phyloP scores from a whole-genome alignment of 495 filamentous ascomycete genomes.

The Aspergillus asperescens region DNA sequence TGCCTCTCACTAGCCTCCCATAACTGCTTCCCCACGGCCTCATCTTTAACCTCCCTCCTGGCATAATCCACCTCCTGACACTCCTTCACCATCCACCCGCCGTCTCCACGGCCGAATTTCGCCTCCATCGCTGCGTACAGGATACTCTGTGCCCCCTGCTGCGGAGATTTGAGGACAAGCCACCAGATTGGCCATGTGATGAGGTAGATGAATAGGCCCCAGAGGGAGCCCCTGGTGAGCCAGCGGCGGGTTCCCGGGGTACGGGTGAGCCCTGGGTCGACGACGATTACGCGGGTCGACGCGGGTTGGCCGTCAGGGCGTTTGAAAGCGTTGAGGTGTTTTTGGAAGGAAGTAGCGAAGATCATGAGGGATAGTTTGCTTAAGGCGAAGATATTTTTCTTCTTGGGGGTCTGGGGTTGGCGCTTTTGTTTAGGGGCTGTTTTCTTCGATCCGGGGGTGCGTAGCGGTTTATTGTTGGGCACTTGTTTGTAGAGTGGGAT shows the following conservation, averaged over 20 bases:
- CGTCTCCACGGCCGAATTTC: conserved; percentile 58
- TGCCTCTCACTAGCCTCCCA: conserved; percentile 86
- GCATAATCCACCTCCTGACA: conserved; percentile 69
- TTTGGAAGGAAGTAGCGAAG: conserved; percentile 83
- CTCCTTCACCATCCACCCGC: conserved; percentile 75
- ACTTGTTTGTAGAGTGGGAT: conserved; percentile 12
- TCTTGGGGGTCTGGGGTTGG: conserved; percentile 3
- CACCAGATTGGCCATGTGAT: conserved; percentile 75
- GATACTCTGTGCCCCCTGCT: conserved; percentile 81
- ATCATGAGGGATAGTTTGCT: conserved; percentile 87
- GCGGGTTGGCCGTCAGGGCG: conserved; percentile 76
- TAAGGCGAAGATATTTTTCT: conserved; percentile 60
- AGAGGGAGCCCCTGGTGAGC: conserved; percentile 76
- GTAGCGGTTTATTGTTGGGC: background rate
- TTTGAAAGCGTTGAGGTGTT: conserved; percentile 74
- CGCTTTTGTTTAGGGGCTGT: background rate
- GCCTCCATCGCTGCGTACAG: conserved; percentile 81
- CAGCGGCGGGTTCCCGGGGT: conserved; percentile 85
- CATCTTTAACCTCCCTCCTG: conserved; percentile 70
- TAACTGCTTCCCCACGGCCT: conserved; percentile 69
- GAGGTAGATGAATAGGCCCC: conserved; percentile 75
- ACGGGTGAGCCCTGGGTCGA: conserved; percentile 77
- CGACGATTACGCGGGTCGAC: conserved; percentile 73
- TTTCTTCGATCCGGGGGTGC: background rate
- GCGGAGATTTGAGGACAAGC: conserved; percentile 77